Evolutionary conservation across 1,139 yeast genomes (phyloP).

Genomic region (Saccharomyces hybrid): DNA sequence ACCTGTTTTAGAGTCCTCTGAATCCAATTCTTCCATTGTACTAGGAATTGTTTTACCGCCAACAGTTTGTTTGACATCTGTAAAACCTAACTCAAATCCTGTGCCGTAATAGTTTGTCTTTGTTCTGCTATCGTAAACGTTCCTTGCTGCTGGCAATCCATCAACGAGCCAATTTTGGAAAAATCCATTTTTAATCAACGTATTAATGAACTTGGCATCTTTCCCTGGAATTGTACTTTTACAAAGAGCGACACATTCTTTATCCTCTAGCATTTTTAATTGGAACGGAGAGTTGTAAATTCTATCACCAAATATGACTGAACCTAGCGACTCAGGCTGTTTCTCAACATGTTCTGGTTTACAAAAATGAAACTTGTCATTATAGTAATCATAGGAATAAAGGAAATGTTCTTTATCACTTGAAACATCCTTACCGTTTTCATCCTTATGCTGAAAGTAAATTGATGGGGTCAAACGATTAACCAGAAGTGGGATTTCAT

Average conservation of each 20-base stretch:
- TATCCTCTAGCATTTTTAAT: conserved; percentile 66
- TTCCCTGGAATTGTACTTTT: conserved; percentile 46
- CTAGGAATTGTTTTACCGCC: conserved; percentile 6
- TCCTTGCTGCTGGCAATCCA: conserved; percentile 85
- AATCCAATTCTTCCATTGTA: conserved; percentile 1
- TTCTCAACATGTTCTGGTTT: conserved; percentile 52
- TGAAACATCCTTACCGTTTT: conserved; percentile 36
- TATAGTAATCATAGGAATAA: conserved; percentile 80
- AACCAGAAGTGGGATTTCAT: conserved; percentile 68
- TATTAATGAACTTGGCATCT: conserved; percentile 68
- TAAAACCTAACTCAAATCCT: conserved; percentile 76
- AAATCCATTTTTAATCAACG: conserved; percentile 75
- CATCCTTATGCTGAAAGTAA: conserved; percentile 35
- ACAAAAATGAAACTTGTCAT: conserved; percentile 79
- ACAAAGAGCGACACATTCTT: conserved; percentile 62
- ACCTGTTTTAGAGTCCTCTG: background rate
- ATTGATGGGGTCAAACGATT: conserved; percentile 84
- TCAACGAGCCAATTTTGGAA: conserved; percentile 90
- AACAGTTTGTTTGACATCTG: conserved; percentile 32
- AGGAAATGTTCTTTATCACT: conserved; percentile 42
- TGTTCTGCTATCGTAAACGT: conserved; percentile 49
- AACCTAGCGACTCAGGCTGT: conserved; percentile 86
- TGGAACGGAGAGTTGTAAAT: conserved; percentile 88
- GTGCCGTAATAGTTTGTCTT: conserved; percentile 58
- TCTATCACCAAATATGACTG: conserved; percentile 91